Base-by-base conservation (phyloP, 805 yeast species). In the Sporopachydermia lactativora region DNA sequence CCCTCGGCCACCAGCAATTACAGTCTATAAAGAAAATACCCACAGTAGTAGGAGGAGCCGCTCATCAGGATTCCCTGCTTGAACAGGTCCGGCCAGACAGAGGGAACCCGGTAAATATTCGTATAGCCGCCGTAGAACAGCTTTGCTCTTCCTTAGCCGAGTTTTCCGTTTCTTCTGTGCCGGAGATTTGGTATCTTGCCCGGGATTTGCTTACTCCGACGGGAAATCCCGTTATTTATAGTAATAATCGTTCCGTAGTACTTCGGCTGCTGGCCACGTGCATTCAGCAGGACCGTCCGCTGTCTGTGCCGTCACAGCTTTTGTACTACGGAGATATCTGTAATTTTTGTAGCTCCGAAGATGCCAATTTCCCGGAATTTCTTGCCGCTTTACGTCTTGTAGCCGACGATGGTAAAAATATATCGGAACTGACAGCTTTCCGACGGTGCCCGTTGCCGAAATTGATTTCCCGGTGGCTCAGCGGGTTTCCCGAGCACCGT, bases 111-210 rank as follows among this genome's bases (percentile, higher is more conserved):
- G 46, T 52, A n/a, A 49, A 56, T 28, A 59, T 58, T 15, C 50
- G 60, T 17, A 50, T 60, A 1, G 61, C 67, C 1, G 75, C 81
- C 0, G 75, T 81, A 0, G 62, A 61, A 2, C 56, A 66, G 15
- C 56, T 84, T 35, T 59, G 70, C 4, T 65, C 65, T 2, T 62
- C 73, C 3, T 55, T 83, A 2, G 67, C 67, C 16, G 70, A 66
- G 38, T 67, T 66, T 39, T 62, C 77, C 3, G 66, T 75, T 2
- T 65, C 77, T 0, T 70, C 80, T 2, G 65, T 82, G 3, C 76
- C 83, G 0, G 86, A 81, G 45, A 65, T 83, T 1, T 84, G 95
- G 95, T 74, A 77, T 53, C 59, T 75, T 40, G 77, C 80, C 0
- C 61, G 71, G 44, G 72, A 68, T 39, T 57, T 78, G 53, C 64